Base-by-base conservation (phyloP, 495 filamentous ascomycete genomes). In the Ramalina peruviana region DNA sequence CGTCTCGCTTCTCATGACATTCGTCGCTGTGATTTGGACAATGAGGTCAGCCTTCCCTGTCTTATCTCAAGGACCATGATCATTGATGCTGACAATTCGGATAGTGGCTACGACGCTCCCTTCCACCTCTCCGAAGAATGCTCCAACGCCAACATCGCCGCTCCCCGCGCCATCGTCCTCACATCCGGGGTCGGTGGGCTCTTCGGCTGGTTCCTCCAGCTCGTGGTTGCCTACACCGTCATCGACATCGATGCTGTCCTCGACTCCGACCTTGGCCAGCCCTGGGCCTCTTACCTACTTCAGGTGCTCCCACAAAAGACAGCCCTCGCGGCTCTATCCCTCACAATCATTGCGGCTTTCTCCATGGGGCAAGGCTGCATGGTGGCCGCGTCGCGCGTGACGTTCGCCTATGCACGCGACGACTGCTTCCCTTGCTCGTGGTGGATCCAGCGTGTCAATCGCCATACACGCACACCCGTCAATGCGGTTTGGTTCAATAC, bases 311-410 rank as follows among this genome's bases (percentile, higher is more conserved):
- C 81, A 0, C 71, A 77, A 54, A 79, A 78, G 20, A 74, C 69
- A 1, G 78, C 79, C n/a, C 67, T 86, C 10, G 78, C 75, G 4
- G 76, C 86, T 52, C 73, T 87, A 7, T 66, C 72, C 3, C 63
- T 88, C 30, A 88, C 83, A 4, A 85, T 88, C 57, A 67, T 86
- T 43, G 85, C 82, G 58, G 82, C 79, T 3, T 88, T 85, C 62
- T 82, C 74, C 16, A 88, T 88, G 84, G 84, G 84, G 17, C 84
- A 88, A 66, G 84, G 81, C 2, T 86, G 82, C 62, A 86, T 86
- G 84, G 81, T 88, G 26, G 82, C 84, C 13, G 84, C 84, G 3
- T 84, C 80, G 6, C 71, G 84, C 45, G 84, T 88, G 23, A 85
- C 83, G 16, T 88, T 85, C 56, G 84, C 84, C 16, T 88, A 88